Evolutionary conservation across 2,329 filamentous ascomycete species (phyloP), one percentile per base, ranked within the genome.

Genomic region (Monosporascus ibericus): DNA sequence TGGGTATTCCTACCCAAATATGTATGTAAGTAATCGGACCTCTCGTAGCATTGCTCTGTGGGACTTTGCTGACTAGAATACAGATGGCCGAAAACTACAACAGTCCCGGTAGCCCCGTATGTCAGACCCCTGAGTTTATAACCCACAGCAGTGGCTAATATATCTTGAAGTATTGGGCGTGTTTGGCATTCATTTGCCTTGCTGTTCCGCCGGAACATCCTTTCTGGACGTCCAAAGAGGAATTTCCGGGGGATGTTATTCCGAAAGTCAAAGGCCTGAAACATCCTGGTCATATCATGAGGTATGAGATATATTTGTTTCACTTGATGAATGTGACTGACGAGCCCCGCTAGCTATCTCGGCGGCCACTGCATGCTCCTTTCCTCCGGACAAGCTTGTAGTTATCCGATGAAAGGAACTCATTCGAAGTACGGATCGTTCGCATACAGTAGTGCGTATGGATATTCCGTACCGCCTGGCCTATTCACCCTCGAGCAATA

Each of bases 381-480:
- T 7, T 86, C 82, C 4, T 88, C 85, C 0, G 88, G 88, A 1
- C 88, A 92, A 66, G 85, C 85, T n/a, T 92, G 88, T 68, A 85
- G 87, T 67, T 92, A 92, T 65, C 85, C 88, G 0, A 85, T 92
- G 75, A 88, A 88, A 68, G 87, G 86, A 50, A 89, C 87, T 0
- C 87, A 92, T 66, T 86, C 88, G 55, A 92, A 92, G 64, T 92
- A 92, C 67, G 88, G 88, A 47, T 80, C 82, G 54, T 91, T 92
- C 64, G 87, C 87, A 6, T 92, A 92, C 70, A 87, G 83, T 63
- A 85, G 85, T 49, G 81, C 85, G 0, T 92, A 88, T 66, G 87
- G 78, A 20, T 92, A 91, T 70, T 88, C 85, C 0, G 88, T 91
- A 0, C 87, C 88, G 0, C 88, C 87, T 0, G 88, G 88, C 0